Conservation (phyloP, 2,329 filamentous ascomycete genomes). For the Tolypocladium pustulatum region DNA sequence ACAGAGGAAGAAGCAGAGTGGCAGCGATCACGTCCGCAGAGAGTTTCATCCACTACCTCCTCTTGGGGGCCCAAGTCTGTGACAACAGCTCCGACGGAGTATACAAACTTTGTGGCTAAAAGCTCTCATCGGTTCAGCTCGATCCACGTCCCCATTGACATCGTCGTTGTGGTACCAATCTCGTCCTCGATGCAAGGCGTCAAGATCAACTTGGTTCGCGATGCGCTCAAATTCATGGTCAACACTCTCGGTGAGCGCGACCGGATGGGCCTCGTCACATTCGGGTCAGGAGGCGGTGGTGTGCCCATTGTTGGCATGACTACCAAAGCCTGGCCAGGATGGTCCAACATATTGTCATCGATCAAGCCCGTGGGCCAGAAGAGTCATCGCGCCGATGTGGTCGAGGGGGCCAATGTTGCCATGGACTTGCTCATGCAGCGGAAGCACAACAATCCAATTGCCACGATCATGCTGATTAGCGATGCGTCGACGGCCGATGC, state of each 20-base stretch:
- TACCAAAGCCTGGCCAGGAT: conserved; percentile 85
- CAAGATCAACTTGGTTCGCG: conserved; percentile 88
- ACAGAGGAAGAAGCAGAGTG: conserved; percentile 76
- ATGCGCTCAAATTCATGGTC: conserved; percentile 87
- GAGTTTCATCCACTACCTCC: conserved; percentile 74
- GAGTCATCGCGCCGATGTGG: conserved; percentile 89
- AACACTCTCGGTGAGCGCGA: conserved; percentile 82
- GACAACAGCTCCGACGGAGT: conserved; percentile 85
- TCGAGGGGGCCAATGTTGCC: conserved; percentile 93
- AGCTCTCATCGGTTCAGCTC: conserved; percentile 32
- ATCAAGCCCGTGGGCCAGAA: conserved; percentile 94
- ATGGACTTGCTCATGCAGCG: conserved; percentile 99
- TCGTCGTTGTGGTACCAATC: conserved; percentile 93
- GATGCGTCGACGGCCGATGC: conserved; percentile 91
- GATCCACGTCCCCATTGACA: conserved; percentile 83
- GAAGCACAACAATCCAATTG: conserved; percentile 89
- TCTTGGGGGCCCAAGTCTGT: conserved; percentile 74
- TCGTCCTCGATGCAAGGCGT: conserved; percentile 99
- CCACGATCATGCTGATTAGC: conserved; percentile 92
- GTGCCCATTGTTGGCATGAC: conserved; percentile 98
- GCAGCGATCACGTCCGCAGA: conserved; percentile 54
- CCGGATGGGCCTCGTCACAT: conserved; percentile 94
- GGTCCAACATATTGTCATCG: conserved; percentile 74
- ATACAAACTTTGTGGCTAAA: conserved; percentile 59
- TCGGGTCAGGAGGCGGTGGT: conserved; percentile 86